phyloP scores from a whole-genome alignment of 2,329 filamentous ascomycete species.

The Diaporthe citriasiana region DNA sequence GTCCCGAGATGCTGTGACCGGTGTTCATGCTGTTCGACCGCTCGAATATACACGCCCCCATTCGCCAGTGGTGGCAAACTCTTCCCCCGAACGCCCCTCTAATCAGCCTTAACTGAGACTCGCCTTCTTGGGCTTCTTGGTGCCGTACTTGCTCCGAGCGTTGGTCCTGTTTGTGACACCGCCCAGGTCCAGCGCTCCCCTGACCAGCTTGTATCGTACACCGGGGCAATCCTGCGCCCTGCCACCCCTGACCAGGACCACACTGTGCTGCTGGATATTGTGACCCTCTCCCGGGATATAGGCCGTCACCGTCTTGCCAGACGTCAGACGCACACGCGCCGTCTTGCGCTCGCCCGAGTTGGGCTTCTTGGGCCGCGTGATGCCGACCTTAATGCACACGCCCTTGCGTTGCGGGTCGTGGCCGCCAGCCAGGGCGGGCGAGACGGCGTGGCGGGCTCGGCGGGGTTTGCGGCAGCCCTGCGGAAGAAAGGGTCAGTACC shows the following conservation, averaged over 20 bases:
- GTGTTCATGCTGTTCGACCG: constrained; percentile 9
- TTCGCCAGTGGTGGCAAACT: background rate
- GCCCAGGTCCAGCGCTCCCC: constrained; percentile 94
- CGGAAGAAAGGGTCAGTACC: constrained; percentile 35
- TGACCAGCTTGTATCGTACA: constrained; percentile 94
- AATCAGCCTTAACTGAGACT: constrained; percentile 59
- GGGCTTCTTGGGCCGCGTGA: constrained; percentile 97
- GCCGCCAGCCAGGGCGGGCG: constrained; percentile 81
- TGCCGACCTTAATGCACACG: constrained; percentile 94
- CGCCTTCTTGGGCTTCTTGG: constrained; percentile 96
- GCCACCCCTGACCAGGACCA: constrained; percentile 94
- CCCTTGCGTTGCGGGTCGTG: constrained; percentile 89
- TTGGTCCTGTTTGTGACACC: constrained; percentile 89
- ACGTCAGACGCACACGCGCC: constrained; percentile 89
- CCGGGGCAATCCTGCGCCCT: constrained; percentile 97
- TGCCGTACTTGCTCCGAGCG: constrained; percentile 95
- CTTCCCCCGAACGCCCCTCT: background rate
- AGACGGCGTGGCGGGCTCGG: constrained; percentile 86
- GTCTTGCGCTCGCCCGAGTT: constrained; percentile 98
- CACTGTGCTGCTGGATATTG: constrained; percentile 98
- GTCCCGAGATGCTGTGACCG: no score
- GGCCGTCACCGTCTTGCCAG: constrained; percentile 87
- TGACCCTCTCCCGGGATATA: constrained; percentile 99
- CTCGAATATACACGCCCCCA: background rate
- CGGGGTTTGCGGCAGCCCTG: constrained; percentile 84